A percentile compares a stretch with the other conserved stretches of the same genome.
Conservation (phyloP, 1,139 yeast species). For the Tardiomyces depauwii region DNA sequence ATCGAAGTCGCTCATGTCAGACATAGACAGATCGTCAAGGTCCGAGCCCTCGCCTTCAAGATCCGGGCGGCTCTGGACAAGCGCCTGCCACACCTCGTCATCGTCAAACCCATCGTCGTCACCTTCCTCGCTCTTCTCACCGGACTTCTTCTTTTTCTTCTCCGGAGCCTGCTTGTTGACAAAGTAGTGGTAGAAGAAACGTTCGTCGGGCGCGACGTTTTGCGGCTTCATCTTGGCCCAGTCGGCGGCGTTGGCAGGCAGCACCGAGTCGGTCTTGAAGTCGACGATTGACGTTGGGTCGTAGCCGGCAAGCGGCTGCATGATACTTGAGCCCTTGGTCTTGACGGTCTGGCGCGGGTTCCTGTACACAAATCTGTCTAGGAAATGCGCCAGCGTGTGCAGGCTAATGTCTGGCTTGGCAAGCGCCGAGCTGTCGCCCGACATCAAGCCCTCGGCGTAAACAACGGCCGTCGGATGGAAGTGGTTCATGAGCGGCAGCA, state of each 20-base stretch:
- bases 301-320: constrained; percentile 95
- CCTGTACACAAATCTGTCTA: constrained; percentile 91
- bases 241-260: constrained; percentile 27
- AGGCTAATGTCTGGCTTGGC: constrained; percentile 81
- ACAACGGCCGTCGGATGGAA: constrained; percentile 87
- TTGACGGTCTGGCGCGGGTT: constrained; percentile 75
- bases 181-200: constrained; percentile 84
- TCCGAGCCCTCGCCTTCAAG: constrained; percentile 49
- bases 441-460: constrained; percentile 49
- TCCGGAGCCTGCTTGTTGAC: constrained; percentile 34
- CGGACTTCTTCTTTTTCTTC: constrained; percentile 11
- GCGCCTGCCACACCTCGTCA: constrained; percentile 81
- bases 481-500: constrained; percentile 59
- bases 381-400: constrained; percentile 77
- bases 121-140: constrained; percentile 20
- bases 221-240: constrained; percentile 61
- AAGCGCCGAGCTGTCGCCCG: constrained; percentile 36
- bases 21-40: constrained; percentile 26
- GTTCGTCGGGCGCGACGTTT: constrained; percentile 77
- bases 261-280: constrained; percentile 25
- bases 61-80: constrained; percentile 76
- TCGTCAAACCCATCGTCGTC: constrained; percentile 41
- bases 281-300: constrained; percentile 65
- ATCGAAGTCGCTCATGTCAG: constrained; percentile 24
- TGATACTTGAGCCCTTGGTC: constrained; percentile 73